A percentile compares a stretch with the other conserved stretches of the same genome.
Conservation (phyloP, 352 stramenopile genomes). For the Globisporangium apiculatum region DNA sequence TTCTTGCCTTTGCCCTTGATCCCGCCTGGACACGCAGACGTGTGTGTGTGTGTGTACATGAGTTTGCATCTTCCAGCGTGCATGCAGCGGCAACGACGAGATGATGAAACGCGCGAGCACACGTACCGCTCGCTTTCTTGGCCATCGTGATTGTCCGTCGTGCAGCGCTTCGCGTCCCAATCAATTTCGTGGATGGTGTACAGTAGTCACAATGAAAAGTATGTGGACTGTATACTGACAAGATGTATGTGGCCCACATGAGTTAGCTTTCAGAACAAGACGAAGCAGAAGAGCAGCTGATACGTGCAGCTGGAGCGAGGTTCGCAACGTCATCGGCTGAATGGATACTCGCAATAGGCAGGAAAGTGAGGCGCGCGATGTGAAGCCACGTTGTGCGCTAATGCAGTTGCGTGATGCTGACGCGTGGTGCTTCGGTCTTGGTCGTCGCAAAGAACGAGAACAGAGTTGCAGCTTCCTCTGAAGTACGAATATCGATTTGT, state of each 20-base stretch:
- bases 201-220: too few species aligned
- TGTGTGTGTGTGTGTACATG: background rate
- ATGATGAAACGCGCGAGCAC: constrained; percentile 7
- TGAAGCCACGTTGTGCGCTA: too few species aligned
- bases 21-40: constrained; percentile 1
- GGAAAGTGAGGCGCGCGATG: too few species aligned
- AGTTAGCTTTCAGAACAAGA: too few species aligned
- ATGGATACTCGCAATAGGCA: too few species aligned
- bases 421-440: background rate
- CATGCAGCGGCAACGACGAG: background rate
- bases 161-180: constrained; percentile 3
- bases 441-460: too few species aligned
- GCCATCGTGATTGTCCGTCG: constrained; percentile 21
- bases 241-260: too few species aligned
- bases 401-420: background rate
- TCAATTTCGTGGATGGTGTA: constrained; percentile 3
- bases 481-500: background rate
- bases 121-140: constrained; percentile 35
- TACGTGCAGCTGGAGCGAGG: too few species aligned
- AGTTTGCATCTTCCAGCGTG: background rate
- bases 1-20: constrained; percentile 18
- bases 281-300: too few species aligned
- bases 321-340: too few species aligned
- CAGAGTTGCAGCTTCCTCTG: background rate
- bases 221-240: too few species aligned